Evolutionary conservation across 371 early-diverging fungal genomes (phyloP).

Genomic region (Lichtheimia corymbifera): DNA sequence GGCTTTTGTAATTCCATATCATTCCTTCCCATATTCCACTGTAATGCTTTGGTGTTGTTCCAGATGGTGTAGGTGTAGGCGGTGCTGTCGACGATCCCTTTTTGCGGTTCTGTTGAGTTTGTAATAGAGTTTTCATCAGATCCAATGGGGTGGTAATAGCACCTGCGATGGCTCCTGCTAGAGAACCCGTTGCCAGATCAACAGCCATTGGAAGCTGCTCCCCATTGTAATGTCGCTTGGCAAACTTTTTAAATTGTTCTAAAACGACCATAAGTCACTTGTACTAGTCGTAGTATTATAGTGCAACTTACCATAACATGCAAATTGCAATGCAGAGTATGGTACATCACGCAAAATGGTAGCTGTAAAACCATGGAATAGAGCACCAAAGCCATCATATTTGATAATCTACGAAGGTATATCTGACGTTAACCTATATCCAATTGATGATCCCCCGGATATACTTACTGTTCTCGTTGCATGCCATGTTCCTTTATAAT

Average conservation of each 20-base stretch:
- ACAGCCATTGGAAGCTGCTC: constrained; percentile 49
- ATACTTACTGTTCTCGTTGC: constrained; percentile 63
- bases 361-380: constrained; percentile 70
- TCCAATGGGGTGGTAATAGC: constrained; percentile 71
- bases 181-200: constrained; percentile 60
- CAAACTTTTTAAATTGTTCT: constrained; percentile 55
- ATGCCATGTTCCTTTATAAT: constrained; percentile 73
- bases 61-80: constrained; percentile 15
- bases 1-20: constrained; percentile 61
- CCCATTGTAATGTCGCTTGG: constrained; percentile 29
- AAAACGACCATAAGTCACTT: neutral
- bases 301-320: constrained; percentile 60
- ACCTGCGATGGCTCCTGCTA: constrained; percentile 72
- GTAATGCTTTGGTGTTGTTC: constrained; percentile 49
- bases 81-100: constrained; percentile 27
- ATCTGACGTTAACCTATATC: neutral
- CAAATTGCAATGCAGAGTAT: constrained; percentile 74
- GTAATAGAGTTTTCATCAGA: constrained; percentile 69
- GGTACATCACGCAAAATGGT: constrained; percentile 73
- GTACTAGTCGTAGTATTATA: neutral
- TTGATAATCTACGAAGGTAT: constrained; percentile 52
- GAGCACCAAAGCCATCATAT: constrained; percentile 61
- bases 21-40: constrained; percentile 67
- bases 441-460: too few species aligned
- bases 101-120: constrained; percentile 57